Conservation (phyloP, 1,284 basidiomycete genomes). For the Trichosporon ovoides region DNA sequence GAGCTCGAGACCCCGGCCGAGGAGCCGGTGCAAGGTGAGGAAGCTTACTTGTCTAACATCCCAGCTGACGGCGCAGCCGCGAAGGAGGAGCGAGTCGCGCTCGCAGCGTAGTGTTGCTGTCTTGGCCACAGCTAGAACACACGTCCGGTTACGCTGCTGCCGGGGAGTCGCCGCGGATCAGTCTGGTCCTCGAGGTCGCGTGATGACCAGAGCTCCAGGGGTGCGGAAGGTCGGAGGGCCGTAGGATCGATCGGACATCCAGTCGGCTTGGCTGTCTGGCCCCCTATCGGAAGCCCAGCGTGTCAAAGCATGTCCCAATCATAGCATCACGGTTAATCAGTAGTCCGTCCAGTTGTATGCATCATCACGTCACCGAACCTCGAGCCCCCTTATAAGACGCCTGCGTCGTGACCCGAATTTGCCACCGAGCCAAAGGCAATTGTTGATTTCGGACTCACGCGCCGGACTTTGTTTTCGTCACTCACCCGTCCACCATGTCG, state of each 20-base stretch:
- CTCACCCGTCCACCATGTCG: slow-evolving; percentile 1
- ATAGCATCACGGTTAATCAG: not conserved
- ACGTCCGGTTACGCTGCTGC: no score
- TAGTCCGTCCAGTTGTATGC: slow-evolving; percentile 1
- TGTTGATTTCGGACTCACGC: not conserved
- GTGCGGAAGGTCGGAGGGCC: no score
- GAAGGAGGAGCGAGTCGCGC: slow-evolving; percentile 49
- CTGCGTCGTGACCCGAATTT: not conserved
- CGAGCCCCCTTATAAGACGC: not conserved
- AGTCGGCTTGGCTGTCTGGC: no score
- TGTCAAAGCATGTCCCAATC: not conserved
- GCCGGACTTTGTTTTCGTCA: not conserved
- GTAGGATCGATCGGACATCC: no score
- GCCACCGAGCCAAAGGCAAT: not conserved
- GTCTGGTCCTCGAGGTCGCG: no score
- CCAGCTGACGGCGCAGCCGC: slow-evolving; percentile 18
- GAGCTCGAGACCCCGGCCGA: slow-evolving; percentile 45
- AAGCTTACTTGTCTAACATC: no score
- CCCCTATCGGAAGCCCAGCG: no score
- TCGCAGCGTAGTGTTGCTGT: slow-evolving; percentile 50
- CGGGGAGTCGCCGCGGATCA: no score
- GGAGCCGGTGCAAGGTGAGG: not conserved
- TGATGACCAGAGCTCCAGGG: no score
- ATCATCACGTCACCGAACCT: not conserved
- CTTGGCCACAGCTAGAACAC: no score